These are phyloP conservation scores for Echeveria elegans DNA, from an alignment of 164 flowering plant genomes.

Conservation along the genomic window DNA sequence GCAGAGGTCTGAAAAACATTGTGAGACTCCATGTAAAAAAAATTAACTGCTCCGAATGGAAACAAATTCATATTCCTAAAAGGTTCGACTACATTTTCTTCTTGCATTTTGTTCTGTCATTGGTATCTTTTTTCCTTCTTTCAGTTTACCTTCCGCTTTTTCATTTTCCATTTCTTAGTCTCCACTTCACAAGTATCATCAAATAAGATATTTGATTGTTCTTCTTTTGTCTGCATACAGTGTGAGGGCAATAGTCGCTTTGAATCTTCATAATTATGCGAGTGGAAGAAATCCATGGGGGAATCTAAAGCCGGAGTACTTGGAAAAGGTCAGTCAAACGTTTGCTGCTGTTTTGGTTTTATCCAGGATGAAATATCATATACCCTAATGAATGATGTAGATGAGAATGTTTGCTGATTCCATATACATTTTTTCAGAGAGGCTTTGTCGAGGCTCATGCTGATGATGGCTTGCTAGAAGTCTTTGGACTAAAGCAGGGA, in stretches of 20 bases:
- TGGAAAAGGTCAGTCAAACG: constrained; percentile 60
- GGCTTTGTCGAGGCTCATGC: constrained; percentile 88
- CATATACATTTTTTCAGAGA: constrained; percentile 54
- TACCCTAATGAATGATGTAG: neutral
- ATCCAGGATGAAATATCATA: neutral
- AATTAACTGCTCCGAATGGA: constrained; percentile 74
- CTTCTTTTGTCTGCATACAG: constrained; percentile 26
- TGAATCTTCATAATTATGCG: constrained; percentile 86
- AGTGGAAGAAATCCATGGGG: constrained; percentile 99
- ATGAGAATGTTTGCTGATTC: neutral
- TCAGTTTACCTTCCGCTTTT: neutral
- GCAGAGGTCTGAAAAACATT: constrained; percentile 20
- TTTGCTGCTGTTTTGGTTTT: neutral
- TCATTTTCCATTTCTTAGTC: neutral
- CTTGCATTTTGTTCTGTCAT: neutral
- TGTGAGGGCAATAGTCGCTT: constrained; percentile 78
- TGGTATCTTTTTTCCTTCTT: neutral
- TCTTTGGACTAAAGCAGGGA: constrained; percentile 93
- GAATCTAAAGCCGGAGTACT: constrained; percentile 55
- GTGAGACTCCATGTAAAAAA: constrained; percentile 16
- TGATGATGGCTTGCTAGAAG: constrained; percentile 88
- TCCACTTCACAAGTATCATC: neutral
- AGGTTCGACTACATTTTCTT: constrained; percentile 21
- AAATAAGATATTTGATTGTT: neutral
- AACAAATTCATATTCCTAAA: constrained; percentile 62